A percentile compares a stretch with the other conserved stretches of the same genome.
Conservation (phyloP, 2,329 filamentous ascomycete genomes). For the Calonectria crousiana region DNA sequence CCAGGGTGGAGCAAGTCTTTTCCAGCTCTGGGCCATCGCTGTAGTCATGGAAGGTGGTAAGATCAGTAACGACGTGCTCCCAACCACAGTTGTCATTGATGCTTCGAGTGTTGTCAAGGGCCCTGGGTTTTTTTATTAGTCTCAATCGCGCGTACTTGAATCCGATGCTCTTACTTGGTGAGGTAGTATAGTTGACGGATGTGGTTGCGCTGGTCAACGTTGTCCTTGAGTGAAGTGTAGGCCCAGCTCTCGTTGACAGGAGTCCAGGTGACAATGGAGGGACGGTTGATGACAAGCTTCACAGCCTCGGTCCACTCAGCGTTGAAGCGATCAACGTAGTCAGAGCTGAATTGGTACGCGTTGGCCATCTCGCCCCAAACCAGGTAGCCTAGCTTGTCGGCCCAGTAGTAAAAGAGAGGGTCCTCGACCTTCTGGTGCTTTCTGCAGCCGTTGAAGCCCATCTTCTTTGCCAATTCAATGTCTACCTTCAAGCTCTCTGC, state of each 20-base stretch:
- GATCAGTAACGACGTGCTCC: constrained; percentile 75
- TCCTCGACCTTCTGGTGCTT: constrained; percentile 76
- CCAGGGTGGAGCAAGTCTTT: constrained; percentile 64
- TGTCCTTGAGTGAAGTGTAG: constrained; percentile 69
- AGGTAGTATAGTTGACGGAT: constrained; percentile 72
- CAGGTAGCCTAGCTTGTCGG: constrained; percentile 70
- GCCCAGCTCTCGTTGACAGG: constrained; percentile 75
- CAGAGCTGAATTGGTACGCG: constrained; percentile 70
- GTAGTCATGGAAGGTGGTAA: constrained; percentile 78
- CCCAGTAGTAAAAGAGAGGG: constrained; percentile 71
- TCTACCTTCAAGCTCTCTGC: constrained; percentile 60
- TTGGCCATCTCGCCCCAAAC: constrained; percentile 76
- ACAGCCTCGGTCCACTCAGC: constrained; percentile 75
- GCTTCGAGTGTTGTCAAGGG: constrained; percentile 71
- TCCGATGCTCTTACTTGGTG: constrained; percentile 64
- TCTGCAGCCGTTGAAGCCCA: constrained; percentile 74
- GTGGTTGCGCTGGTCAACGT: constrained; percentile 71
- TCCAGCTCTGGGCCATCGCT: constrained; percentile 67
- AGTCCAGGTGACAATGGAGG: constrained; percentile 75
- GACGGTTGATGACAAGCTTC: constrained; percentile 74
- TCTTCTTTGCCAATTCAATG: constrained; percentile 67
- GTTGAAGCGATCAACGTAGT: constrained; percentile 71
- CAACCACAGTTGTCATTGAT: constrained; percentile 81
- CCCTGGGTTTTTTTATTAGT: constrained; percentile 42
- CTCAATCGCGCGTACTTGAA: background rate